Conservation (phyloP, 352 stramenopile genomes). For the Peronosclerospora sorghi region DNA sequence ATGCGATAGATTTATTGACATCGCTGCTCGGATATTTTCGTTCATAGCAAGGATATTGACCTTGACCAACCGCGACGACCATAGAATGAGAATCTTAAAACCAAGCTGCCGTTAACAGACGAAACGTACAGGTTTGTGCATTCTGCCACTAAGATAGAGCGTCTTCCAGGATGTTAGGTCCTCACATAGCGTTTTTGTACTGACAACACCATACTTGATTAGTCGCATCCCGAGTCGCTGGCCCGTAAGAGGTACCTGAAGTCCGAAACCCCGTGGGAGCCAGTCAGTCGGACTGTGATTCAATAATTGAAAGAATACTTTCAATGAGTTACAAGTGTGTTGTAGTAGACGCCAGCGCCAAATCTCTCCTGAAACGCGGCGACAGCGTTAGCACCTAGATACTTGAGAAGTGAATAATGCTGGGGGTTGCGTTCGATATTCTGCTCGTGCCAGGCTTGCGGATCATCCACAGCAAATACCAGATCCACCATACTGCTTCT, state of each 20-base stretch:
- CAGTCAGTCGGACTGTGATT: background rate
- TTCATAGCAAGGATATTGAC: slow-evolving; percentile 48
- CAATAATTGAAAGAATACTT: background rate
- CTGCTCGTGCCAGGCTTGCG: slow-evolving; percentile 63
- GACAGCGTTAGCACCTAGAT: slow-evolving; percentile 44
- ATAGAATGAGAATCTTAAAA: background rate
- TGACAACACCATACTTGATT: slow-evolving; percentile 87
- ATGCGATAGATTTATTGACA: slow-evolving; percentile 53
- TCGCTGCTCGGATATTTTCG: slow-evolving; percentile 34
- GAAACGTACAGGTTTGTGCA: slow-evolving; percentile 76
- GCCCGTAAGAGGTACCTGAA: slow-evolving; percentile 42
- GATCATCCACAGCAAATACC: slow-evolving; percentile 80
- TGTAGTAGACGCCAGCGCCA: slow-evolving; percentile 78
- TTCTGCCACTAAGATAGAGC: slow-evolving; percentile 79
- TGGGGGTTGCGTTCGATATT: slow-evolving; percentile 65
- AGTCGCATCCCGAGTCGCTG: slow-evolving; percentile 48
- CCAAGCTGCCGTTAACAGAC: background rate
- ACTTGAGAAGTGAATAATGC: slow-evolving; percentile 78
- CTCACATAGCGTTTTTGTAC: slow-evolving; percentile 58
- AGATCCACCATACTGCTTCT: slow-evolving; percentile 82
- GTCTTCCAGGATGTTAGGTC: slow-evolving; percentile 75
- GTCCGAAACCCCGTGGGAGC: background rate
- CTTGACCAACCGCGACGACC: slow-evolving; percentile 12
- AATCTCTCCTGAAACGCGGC: slow-evolving; percentile 64
- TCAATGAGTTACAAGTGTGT: slow-evolving; percentile 40